phyloP scores from a whole-genome alignment of 495 filamentous ascomycete genomes.

The Staphylotrichum longicolle region DNA sequence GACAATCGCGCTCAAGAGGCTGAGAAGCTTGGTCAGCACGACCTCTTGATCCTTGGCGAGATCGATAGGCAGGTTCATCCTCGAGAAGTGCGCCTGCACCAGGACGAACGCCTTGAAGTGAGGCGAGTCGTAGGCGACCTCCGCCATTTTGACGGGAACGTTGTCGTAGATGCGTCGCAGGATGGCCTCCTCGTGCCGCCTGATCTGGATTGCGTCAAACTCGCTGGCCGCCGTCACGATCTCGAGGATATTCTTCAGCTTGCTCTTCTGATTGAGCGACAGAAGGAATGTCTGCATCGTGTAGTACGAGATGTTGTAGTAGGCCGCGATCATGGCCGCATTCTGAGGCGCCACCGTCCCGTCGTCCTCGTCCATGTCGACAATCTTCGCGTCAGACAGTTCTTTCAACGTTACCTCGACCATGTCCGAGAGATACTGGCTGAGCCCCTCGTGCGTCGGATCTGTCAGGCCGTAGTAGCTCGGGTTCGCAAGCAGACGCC shows the following conservation, averaged over 20 bases:
- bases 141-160: slow-evolving; percentile 89
- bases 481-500: slow-evolving; percentile 92
- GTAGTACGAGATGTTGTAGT: slow-evolving; percentile 99
- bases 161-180: slow-evolving; percentile 92
- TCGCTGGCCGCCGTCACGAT: slow-evolving; percentile 97
- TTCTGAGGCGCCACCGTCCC: slow-evolving; percentile 88
- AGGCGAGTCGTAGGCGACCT: slow-evolving; percentile 82
- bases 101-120: slow-evolving; percentile 98
- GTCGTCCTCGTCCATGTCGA: slow-evolving; percentile 95
- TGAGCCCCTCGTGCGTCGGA: slow-evolving; percentile 87
- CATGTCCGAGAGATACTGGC: slow-evolving; percentile 90
- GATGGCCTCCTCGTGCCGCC: slow-evolving; percentile 85
- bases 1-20: slow-evolving; percentile 85
- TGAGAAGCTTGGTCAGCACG: slow-evolving; percentile 80
- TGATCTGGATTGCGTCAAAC: slow-evolving; percentile 92
- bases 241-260: slow-evolving; percentile 93
- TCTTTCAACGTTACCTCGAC: slow-evolving; percentile 93
- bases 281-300: slow-evolving; percentile 99
- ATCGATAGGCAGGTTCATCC: slow-evolving; percentile 93
- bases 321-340: slow-evolving; percentile 94
- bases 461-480: slow-evolving; percentile 93
- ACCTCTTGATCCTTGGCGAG: slow-evolving; percentile 95
- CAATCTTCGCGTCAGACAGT: slow-evolving; percentile 87
- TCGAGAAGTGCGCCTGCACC: slow-evolving; percentile 94
- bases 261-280: slow-evolving; percentile 83